Evolutionary conservation across 768 basidiomycete genomes (phyloP).

Genomic region (Mycena rosella): DNA sequence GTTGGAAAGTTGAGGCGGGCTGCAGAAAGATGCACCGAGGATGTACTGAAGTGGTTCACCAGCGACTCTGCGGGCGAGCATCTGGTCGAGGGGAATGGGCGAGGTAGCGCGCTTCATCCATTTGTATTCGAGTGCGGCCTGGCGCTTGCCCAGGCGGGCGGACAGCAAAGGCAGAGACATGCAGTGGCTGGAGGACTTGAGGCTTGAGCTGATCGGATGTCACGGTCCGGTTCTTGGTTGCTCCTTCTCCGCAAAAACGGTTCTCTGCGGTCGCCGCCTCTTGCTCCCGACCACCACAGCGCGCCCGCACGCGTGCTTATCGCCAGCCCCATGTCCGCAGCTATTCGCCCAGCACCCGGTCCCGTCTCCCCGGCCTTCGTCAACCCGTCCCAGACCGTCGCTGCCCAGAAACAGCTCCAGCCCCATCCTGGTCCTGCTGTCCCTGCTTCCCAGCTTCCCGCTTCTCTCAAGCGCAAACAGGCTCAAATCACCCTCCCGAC

Average conservation of each 20-base stretch:
- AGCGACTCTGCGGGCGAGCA: conserved; percentile 69
- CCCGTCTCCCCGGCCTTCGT: conserved; percentile 11
- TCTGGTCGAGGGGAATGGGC: conserved; percentile 48
- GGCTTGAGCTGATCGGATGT: no score
- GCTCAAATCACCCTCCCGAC: conserved; percentile 55
- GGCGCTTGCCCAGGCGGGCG: conserved; percentile 47
- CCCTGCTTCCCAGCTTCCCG: conserved; percentile 39
- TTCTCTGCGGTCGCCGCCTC: neutral
- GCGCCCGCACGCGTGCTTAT: neutral
- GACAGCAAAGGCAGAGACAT: conserved; percentile 36
- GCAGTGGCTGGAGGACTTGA: no score
- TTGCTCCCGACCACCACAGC: conserved; percentile 20
- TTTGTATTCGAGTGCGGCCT: conserved; percentile 56
- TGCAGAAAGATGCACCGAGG: conserved; percentile 66
- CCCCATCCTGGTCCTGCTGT: conserved; percentile 20
- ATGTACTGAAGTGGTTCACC: conserved; percentile 95
- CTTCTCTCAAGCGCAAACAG: conserved; percentile 47
- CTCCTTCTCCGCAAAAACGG: no score
- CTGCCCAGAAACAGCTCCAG: conserved; percentile 32
- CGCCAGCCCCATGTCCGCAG: conserved; percentile 25
- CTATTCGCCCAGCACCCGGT: conserved; percentile 23
- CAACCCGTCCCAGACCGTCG: conserved; percentile 12
- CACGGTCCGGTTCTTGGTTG: no score
- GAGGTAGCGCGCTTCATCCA: conserved; percentile 56
- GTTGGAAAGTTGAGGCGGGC: conserved; percentile 24